phyloP scores from a whole-genome alignment of 2,329 filamentous ascomycete genomes.

The Fonsecaea nubica region DNA sequence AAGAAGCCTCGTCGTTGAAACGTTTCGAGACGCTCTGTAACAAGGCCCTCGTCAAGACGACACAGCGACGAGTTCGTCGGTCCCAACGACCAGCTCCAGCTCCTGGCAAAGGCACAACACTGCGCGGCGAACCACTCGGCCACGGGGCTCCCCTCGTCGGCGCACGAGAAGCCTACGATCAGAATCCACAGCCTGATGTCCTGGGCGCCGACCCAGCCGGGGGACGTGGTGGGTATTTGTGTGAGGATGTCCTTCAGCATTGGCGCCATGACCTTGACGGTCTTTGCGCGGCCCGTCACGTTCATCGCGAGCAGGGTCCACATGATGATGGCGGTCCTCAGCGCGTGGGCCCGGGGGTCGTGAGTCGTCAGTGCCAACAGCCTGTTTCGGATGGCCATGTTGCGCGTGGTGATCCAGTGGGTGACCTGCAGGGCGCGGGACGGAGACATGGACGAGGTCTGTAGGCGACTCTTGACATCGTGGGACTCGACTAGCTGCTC shows the following conservation, averaged over 20 bases:
- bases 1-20: constrained; percentile 16
- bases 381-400: constrained; percentile 26
- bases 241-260: constrained; percentile 2
- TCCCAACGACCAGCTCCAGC: not conserved
- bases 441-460: constrained; percentile 13
- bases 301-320: constrained; percentile 23
- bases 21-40: constrained; percentile 1
- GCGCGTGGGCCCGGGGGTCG: not conserved
- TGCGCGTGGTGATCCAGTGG: constrained; percentile 28
- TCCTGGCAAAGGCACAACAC: not conserved
- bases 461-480: constrained; percentile 1
- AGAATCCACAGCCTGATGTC: constrained; percentile 14
- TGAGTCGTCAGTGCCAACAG: constrained; percentile 9
- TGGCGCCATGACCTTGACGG: constrained; percentile 20
- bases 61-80: not conserved
- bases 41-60: not conserved
- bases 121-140: constrained; percentile 14
- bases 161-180: constrained; percentile 14
- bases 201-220: not conserved
- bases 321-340: constrained; percentile 19
- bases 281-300: constrained; percentile 21
- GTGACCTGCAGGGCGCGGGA: constrained; percentile 18
- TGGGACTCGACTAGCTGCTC: constrained; percentile 17
- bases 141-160: constrained; percentile 8
- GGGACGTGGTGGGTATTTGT: not conserved